Evolutionary conservation across 495 filamentous ascomycete species (phyloP).

Genomic region (Halenospora varia): DNA sequence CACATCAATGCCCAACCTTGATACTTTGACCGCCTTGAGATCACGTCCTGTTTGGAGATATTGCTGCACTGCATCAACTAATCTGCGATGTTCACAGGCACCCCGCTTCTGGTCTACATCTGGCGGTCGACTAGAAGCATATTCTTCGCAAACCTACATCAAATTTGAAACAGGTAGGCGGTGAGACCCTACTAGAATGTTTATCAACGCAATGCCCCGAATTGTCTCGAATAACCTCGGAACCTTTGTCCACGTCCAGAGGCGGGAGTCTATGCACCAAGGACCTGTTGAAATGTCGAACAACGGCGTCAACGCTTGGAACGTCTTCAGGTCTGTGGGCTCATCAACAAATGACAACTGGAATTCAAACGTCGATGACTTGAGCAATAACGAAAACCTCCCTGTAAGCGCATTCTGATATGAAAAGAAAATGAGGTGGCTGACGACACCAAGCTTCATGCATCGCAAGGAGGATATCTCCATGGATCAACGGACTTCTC

Average conservation of each 20-base stretch:
- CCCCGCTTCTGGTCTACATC: constrained; percentile 15
- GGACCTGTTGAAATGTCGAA: constrained; percentile 26
- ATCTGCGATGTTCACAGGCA: neutral
- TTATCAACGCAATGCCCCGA: constrained; percentile 28
- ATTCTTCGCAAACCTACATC: constrained; percentile 19
- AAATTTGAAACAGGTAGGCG: constrained; percentile 16
- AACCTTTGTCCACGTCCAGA: constrained; percentile 22
- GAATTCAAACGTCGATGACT: constrained; percentile 18
- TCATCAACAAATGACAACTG: constrained; percentile 13
- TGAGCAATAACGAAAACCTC: constrained; percentile 16
- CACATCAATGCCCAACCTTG: neutral
- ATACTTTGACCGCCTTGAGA: constrained; percentile 13
- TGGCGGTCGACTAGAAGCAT: constrained; percentile 16
- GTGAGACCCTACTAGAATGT: constrained; percentile 24
- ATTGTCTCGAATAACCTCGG: constrained; percentile 24
- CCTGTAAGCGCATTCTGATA: constrained; percentile 2
- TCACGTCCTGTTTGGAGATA: constrained; percentile 7
- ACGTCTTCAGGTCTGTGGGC: constrained; percentile 18
- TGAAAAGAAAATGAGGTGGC: neutral
- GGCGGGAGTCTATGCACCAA: constrained; percentile 20
- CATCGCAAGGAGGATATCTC: constrained; percentile 14
- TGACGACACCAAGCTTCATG: constrained; percentile 11
- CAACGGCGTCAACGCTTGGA: constrained; percentile 27
- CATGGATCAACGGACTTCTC: constrained; percentile 3
- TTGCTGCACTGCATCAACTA: constrained; percentile 12